phyloP scores from a whole-genome alignment of 768 basidiomycete species.

The Krasilnikovozyma curviuscula region DNA sequence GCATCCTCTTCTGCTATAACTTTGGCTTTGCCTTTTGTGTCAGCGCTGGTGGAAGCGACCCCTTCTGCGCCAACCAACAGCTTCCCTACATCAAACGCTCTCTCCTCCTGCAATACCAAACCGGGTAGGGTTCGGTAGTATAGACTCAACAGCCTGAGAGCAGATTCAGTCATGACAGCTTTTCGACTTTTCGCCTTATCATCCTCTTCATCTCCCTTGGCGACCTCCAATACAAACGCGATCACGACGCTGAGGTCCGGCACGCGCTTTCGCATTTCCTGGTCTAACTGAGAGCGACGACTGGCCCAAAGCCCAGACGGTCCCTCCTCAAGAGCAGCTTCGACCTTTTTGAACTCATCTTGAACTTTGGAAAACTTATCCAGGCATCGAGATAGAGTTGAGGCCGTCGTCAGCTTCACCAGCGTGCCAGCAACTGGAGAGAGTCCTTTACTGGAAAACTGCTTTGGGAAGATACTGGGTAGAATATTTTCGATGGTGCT shows the following conservation, averaged over 20 bases:
- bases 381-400: slow-evolving; percentile 56
- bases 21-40: slow-evolving; percentile 22
- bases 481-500: slow-evolving; percentile 58
- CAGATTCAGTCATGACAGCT: slow-evolving; percentile 50
- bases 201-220: slow-evolving; percentile 26
- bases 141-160: slow-evolving; percentile 61
- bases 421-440: slow-evolving; percentile 43
- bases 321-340: slow-evolving; percentile 40
- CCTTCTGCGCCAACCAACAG: slow-evolving; percentile 32
- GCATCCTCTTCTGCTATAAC: slow-evolving; percentile 22
- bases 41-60: too few species aligned
- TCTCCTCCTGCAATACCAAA: slow-evolving; percentile 47
- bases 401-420: slow-evolving; percentile 68
- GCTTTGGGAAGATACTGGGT: slow-evolving; percentile 50
- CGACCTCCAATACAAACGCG: slow-evolving; percentile 48
- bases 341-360: slow-evolving; percentile 34
- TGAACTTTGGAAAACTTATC: slow-evolving; percentile 46
- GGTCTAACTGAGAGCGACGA: slow-evolving; percentile 46
- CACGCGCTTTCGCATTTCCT: slow-evolving; percentile 51
- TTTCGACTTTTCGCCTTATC: slow-evolving; percentile 26
- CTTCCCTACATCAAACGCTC: slow-evolving; percentile 70
- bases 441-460: slow-evolving; percentile 61
- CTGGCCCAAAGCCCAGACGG: slow-evolving; percentile 53
- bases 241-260: slow-evolving; percentile 77
- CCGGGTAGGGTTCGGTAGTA: slow-evolving; percentile 62